These are phyloP conservation scores for Piper betle DNA, from an alignment of 164 flowering plant genomes.

Conservation along the genomic window DNA sequence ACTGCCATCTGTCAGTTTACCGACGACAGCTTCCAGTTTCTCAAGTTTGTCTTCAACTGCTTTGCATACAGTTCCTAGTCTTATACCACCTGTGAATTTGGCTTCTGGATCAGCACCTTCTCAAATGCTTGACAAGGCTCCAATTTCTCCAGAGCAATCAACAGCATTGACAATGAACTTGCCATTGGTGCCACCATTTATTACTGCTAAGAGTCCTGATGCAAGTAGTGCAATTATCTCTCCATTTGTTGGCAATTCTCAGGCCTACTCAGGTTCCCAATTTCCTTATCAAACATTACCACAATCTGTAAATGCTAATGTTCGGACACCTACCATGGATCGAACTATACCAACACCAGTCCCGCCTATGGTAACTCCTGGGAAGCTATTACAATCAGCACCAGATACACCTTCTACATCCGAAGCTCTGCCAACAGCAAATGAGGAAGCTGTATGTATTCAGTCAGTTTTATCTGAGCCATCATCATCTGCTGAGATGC, in stretches of 20 bases:
- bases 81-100: slow-evolving; percentile 25
- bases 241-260: slow-evolving; percentile 27
- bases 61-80: slow-evolving; percentile 29
- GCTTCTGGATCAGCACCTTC: slow-evolving; percentile 29
- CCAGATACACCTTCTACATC: slow-evolving; percentile 24
- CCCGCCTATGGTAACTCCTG: slow-evolving; percentile 57
- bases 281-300: slow-evolving; percentile 28
- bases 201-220: slow-evolving; percentile 24
- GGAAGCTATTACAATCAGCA: slow-evolving; percentile 53
- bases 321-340: slow-evolving; percentile 28
- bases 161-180: slow-evolving; percentile 21
- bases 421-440: slow-evolving; percentile 28
- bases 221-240: slow-evolving; percentile 23
- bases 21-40: slow-evolving; percentile 15
- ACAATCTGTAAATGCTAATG: slow-evolving; percentile 23
- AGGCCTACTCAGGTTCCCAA: slow-evolving; percentile 20
- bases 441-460: slow-evolving; percentile 67
- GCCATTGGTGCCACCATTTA: slow-evolving; percentile 26
- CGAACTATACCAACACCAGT: slow-evolving; percentile 22
- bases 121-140: slow-evolving; percentile 31
- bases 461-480: slow-evolving; percentile 27
- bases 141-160: slow-evolving; percentile 19
- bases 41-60: slow-evolving; percentile 30
- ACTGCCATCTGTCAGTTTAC: slow-evolving; percentile 23
- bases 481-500: slow-evolving; percentile 36